Percentiles rank a stretch among this genome's conserved stretches.
phyloP scores from a whole-genome alignment of 2,329 filamentous ascomycete genomes.

The Microsporum canis region DNA sequence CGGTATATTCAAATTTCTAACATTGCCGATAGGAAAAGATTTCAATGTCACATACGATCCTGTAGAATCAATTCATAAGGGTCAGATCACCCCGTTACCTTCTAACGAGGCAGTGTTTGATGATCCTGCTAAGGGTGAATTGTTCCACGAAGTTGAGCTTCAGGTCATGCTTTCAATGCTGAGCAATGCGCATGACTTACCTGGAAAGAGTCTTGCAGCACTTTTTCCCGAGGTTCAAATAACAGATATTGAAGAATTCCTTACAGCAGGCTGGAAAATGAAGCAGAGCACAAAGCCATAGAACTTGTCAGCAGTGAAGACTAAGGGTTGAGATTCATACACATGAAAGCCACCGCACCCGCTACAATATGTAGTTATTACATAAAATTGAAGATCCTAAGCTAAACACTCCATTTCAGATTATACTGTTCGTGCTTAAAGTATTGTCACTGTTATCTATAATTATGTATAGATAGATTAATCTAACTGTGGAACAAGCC shows the following conservation, averaged over 20 bases:
- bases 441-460: too few species aligned
- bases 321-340: too few species aligned
- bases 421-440: too few species aligned
- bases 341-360: too few species aligned
- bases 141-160: not conserved
- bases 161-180: constrained; percentile 4
- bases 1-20: not conserved
- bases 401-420: too few species aligned
- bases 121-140: not conserved
- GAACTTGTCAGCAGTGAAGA: not conserved
- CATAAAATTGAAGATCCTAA: too few species aligned
- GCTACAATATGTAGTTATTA: too few species aligned
- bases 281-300: not conserved
- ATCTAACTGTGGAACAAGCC: too few species aligned
- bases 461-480: too few species aligned
- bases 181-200: not conserved
- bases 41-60: constrained; percentile 1
- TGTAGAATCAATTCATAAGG: not conserved
- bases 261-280: not conserved
- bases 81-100: not conserved
- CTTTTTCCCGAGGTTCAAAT: not conserved
- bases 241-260: not conserved
- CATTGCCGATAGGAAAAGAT: not conserved
- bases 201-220: not conserved
- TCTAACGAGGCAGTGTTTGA: not conserved